phyloP scores from a whole-genome alignment of 177 flowering plant genomes.

The Tripterygium wilfordii region DNA sequence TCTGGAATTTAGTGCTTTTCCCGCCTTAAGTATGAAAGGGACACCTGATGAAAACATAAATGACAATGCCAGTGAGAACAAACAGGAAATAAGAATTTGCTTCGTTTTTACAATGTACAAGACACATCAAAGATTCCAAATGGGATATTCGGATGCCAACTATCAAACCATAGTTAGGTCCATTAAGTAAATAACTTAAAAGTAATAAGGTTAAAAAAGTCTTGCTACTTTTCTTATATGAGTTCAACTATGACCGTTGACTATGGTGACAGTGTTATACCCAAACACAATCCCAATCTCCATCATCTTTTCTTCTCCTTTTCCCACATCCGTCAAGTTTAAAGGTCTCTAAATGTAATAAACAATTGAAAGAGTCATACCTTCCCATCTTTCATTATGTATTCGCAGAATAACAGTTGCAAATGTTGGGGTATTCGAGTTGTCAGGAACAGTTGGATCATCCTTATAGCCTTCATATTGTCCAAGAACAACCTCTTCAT shows the following conservation, averaged over 20 bases:
- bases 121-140: neutral
- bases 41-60: conserved; percentile 57
- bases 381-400: conserved; percentile 99
- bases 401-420: conserved; percentile 71
- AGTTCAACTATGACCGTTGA: too few relatives aligned
- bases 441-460: conserved; percentile 87
- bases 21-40: conserved; percentile 92
- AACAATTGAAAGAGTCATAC: too few relatives aligned
- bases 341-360: too few relatives aligned
- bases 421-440: conserved; percentile 93
- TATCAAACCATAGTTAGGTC: too few relatives aligned
- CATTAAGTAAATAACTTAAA: too few relatives aligned
- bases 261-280: too few relatives aligned
- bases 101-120: neutral
- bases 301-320: too few relatives aligned
- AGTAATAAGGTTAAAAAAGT: too few relatives aligned
- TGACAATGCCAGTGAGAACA: neutral
- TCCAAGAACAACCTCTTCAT: conserved; percentile 92
- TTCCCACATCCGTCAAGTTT: too few relatives aligned
- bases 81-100: neutral
- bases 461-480: conserved; percentile 89
- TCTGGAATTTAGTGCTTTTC: conserved; percentile 89
- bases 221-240: too few relatives aligned
- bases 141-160: neutral
- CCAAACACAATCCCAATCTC: too few relatives aligned